Conservation (phyloP, 108 stramenopile genomes). For the Pseudonitzschia delicatissima region DNA sequence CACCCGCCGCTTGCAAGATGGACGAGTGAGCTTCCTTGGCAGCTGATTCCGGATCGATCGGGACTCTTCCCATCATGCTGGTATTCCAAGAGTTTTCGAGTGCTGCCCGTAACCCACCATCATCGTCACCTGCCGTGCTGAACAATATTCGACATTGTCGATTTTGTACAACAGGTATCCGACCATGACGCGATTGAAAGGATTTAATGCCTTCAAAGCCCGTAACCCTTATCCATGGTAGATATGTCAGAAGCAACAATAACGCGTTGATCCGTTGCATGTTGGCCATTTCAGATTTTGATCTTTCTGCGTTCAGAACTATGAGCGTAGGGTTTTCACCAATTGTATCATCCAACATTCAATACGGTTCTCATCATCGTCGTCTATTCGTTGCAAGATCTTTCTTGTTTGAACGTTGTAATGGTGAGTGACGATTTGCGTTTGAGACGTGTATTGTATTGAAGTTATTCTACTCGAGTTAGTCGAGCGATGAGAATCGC, state of each 20-base stretch:
- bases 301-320: too few species aligned
- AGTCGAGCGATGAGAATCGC: too few species aligned
- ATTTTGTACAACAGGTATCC: too few species aligned
- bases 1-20: slow-evolving; percentile 21
- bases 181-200: not conserved
- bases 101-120: slow-evolving; percentile 36
- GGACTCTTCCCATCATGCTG: slow-evolving; percentile 46
- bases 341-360: too few species aligned
- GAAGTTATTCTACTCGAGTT: too few species aligned
- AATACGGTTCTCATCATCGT: too few species aligned
- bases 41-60: slow-evolving; percentile 35
- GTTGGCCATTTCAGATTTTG: too few species aligned
- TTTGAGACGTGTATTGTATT: too few species aligned
- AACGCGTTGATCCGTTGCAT: not conserved
- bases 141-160: not conserved
- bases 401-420: too few species aligned
- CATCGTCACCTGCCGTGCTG: not conserved
- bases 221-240: not conserved
- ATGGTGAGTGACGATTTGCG: too few species aligned
- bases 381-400: too few species aligned
- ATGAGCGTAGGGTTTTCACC: too few species aligned
- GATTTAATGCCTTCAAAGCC: not conserved
- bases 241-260: not conserved
- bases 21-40: slow-evolving; percentile 43
- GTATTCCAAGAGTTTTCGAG: slow-evolving; percentile 60